Base-by-base conservation (phyloP, 768 basidiomycete species). In the Tricholomella constricta region DNA sequence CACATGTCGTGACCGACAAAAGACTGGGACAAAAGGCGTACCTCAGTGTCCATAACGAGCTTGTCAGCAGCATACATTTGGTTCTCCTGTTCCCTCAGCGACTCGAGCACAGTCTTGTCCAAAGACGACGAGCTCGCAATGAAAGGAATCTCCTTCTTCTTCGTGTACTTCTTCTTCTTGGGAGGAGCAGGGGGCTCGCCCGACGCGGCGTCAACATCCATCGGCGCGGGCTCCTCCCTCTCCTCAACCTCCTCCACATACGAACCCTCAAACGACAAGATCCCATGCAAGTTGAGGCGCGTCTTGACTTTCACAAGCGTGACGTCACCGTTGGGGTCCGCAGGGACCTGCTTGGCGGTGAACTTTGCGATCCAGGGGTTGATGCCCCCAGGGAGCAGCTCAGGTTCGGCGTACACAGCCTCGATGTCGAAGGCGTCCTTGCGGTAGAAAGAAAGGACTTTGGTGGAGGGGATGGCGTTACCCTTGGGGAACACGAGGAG, bases 1-100 rank as follows among this genome's bases (percentile, higher is more conserved):
- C 15, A 27, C 26, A n/a, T 14, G 26, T 43, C 15, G 26, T n/a
- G 1, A 27, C 6, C n/a, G 25, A 3, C 47, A 48, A 1, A 9
- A 14, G 48, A 2, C 3, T 10, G 3, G 25, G 1, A 32, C 12
- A 62, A 45, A 23, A 17, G 54, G 73, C 82, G 31, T 58, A 92
- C 93, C 85, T 98, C 96, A 52, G 97, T 99, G 69, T 99, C 97
- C 77, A 86, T 83, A 47, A 99, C 96, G 56, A 98, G 89, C 78
- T 96, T 98, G 75, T 99, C 97, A 51, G 83, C 76, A 25, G 89
- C 81, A 69, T 88, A 82, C 93, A 99, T 91, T 74, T 89, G 76
- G 15, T 85, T 86, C 76, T 98, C 97, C 60, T 81, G 79, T 75
- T 98, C 92, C 70, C 78, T 84, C 68, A 78, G 76, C 52, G 71